Evolutionary conservation across 139 green algal genomes (phyloP), one percentile per base, ranked within the genome.

Genomic region (Astrephomene gubernaculifera): DNA sequence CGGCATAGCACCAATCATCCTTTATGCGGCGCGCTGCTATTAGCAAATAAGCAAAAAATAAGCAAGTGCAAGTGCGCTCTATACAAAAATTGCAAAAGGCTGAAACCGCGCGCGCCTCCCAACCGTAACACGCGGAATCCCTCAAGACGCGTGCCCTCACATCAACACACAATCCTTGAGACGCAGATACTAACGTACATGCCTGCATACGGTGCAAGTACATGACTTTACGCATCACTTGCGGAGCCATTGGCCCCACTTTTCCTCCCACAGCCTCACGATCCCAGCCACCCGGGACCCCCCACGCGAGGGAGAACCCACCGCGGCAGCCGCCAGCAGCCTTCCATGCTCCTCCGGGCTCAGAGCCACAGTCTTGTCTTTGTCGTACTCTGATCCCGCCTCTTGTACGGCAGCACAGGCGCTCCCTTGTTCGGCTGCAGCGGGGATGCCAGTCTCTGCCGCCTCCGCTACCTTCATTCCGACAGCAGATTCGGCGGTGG

Each of bases 291-390:
- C 49, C 49, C 49, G 14, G 17, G 49, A 12, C 49, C 49, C 17
- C 49, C 49, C 49, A 57, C 49, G n/a, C n/a, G n/a, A n/a, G n/a
- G n/a, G 12, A 17, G 14, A 25, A 12, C 57, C 57, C 57, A 65
- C 39, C 39, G 27, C 9, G 8, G 36, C 68, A 38, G 68, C 68
- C 68, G 39, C 68, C 67, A 73, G 67, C 67, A 73, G 67, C 67
- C 36, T 21, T 19, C 36, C 19, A 36, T 73, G 36, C 67, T 73
- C 67, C 31, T 53, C 67, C 33, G 9, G 35, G 1, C 3, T 17
- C 67, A 73, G 19, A 14, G 21, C 21, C 67, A 52, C 31, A 9
- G 33, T 27, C 10, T 8, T 8, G 4, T 45, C 31, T 10, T 43
- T 4, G 22, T 3, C 60, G 9, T 33, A 9, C 9, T 38, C 60